Percentiles rank a stretch among this genome's conserved stretches.
phyloP scores from a whole-genome alignment of 1,284 basidiomycete genomes.

The Sanguinoderma infundibulare region DNA sequence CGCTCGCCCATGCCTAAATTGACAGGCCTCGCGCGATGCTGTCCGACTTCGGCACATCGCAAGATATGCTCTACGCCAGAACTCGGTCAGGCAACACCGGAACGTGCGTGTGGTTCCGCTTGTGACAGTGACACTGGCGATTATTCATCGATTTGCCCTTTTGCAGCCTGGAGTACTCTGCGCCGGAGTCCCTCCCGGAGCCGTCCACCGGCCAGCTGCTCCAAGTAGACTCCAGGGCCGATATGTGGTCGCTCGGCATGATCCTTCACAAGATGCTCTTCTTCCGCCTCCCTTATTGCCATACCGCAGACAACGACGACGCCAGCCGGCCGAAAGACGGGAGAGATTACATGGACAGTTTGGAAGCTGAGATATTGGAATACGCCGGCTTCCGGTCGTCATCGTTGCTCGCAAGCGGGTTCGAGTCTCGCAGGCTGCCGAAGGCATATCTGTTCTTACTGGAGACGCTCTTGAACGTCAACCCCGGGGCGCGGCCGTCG shows the following conservation, averaged over 20 bases:
- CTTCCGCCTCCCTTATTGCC: constrained; percentile 80
- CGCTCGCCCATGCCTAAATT: not conserved
- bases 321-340: constrained; percentile 50
- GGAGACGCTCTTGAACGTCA: constrained; percentile 69
- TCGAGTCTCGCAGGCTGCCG: constrained; percentile 73
- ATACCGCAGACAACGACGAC: constrained; percentile 59
- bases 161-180: constrained; percentile 74
- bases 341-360: constrained; percentile 59
- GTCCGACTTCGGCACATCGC: constrained; percentile 93
- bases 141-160: not conserved
- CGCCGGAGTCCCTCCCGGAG: constrained; percentile 84
- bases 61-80: constrained; percentile 79
- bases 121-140: not conserved
- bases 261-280: constrained; percentile 91
- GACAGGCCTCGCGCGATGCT: constrained; percentile 83
- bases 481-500: constrained; percentile 65
- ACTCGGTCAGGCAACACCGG: constrained; percentile 89
- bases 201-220: constrained; percentile 67
- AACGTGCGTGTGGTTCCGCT: constrained; percentile 65
- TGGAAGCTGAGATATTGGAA: constrained; percentile 75
- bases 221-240: constrained; percentile 86
- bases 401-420: constrained; percentile 50
- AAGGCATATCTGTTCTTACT: constrained; percentile 71
- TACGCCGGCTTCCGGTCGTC: constrained; percentile 81
- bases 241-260: constrained; percentile 91